Conservation (phyloP, 768 basidiomycete species). For the Pulveroboletus ravenelii region DNA sequence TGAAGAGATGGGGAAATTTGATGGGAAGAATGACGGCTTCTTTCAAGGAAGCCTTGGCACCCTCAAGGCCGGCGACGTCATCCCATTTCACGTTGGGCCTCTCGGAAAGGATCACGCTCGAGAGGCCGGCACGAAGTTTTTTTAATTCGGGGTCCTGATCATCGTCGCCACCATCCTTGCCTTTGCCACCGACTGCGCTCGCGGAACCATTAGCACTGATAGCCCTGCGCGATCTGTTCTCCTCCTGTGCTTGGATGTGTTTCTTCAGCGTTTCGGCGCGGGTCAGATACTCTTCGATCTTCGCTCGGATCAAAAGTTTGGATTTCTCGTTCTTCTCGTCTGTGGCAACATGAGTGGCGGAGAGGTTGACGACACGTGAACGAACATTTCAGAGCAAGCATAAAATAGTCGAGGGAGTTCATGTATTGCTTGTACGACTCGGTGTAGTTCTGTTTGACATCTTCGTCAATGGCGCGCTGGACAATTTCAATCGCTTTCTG, state of each 20-base stretch:
- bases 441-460: slow-evolving; percentile 86
- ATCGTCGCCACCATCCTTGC: slow-evolving; percentile 50
- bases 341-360: slow-evolving; percentile 9
- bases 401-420: slow-evolving; percentile 96
- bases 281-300: slow-evolving; percentile 87
- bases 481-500: slow-evolving; percentile 88
- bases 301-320: slow-evolving; percentile 76
- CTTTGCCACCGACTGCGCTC: slow-evolving; percentile 40
- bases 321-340: slow-evolving; percentile 94
- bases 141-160: slow-evolving; percentile 90
- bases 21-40: slow-evolving; percentile 99
- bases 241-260: slow-evolving; percentile 61
- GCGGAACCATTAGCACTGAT: slow-evolving; percentile 47
- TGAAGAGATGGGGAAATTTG: slow-evolving; percentile 98
- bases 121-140: slow-evolving; percentile 89
- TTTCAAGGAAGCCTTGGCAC: slow-evolving; percentile 92
- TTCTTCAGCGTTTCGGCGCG: slow-evolving; percentile 91
- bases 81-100: slow-evolving; percentile 98
- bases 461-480: slow-evolving; percentile 88
- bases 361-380: not conserved
- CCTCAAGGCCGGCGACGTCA: slow-evolving; percentile 94
- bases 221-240: slow-evolving; percentile 48
- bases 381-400: slow-evolving; percentile 91
- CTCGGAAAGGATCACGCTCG: slow-evolving; percentile 85
- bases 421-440: slow-evolving; percentile 94